phyloP scores from a whole-genome alignment of 306 rosid species.

The Rubus parviflorus region DNA sequence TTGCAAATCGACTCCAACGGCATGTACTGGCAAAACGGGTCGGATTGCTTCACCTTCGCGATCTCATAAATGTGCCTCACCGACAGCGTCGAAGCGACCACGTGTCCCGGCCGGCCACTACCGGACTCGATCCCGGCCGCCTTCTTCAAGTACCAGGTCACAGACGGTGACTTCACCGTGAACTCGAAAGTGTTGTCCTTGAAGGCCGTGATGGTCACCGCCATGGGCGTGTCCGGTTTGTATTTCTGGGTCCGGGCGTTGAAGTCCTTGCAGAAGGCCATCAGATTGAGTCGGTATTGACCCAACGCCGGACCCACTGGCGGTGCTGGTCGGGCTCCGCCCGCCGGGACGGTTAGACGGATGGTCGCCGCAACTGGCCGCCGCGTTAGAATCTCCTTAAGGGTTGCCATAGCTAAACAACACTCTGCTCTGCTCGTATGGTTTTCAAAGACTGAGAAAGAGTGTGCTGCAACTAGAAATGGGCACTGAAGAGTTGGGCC shows the following conservation, averaged over 20 bases:
- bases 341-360: conserved; percentile 68
- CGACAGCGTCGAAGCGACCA: conserved; percentile 57
- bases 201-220: conserved; percentile 78
- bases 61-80: conserved; percentile 78
- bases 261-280: conserved; percentile 96
- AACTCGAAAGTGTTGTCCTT: conserved; percentile 91
- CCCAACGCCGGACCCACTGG: conserved; percentile 84
- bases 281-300: conserved; percentile 79
- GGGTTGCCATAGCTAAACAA: conserved; percentile 45
- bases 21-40: conserved; percentile 71
- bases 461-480: not conserved
- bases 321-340: conserved; percentile 68
- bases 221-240: conserved; percentile 79
- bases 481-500: not conserved
- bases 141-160: conserved; percentile 79
- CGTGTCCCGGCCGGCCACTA: conserved; percentile 72
- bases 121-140: conserved; percentile 76
- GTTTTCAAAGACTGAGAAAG: not conserved
- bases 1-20: conserved; percentile 72
- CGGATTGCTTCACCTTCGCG: conserved; percentile 76
- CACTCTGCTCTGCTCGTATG: too few species aligned
- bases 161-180: conserved; percentile 71
- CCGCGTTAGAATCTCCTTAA: conserved; percentile 66
- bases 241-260: conserved; percentile 80
- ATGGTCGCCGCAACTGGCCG: conserved; percentile 79